Evolutionary conservation across 1,139 yeast genomes (phyloP), one percentile per base, ranked within the genome.

Genomic region (Candida sanyaensis): DNA sequence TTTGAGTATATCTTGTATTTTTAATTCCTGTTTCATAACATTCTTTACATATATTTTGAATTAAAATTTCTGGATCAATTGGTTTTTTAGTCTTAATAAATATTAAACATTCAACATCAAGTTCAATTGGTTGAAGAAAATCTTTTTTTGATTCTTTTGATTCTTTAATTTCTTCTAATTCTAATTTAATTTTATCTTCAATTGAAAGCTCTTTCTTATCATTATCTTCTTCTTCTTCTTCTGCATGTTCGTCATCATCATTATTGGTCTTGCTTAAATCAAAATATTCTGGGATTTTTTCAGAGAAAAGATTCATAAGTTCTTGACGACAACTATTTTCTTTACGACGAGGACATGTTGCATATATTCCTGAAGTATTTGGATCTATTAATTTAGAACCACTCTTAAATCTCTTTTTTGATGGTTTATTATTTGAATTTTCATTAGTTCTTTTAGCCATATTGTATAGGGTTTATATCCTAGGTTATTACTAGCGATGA

Each of bases 81-180:
- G 97, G 96, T 54, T 72, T 78, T 56, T 87, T 80, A 1, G 92
- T 81, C 58, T 95, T 87, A 57, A 91, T 81, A 63, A 93, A 93
- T 2, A 91, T 78, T 41, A 86, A 76, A 67, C 99, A 93, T 63
- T 90, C 97, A 61, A 95, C 86, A 26, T 84, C 88, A 42, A 91
- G 65, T 12, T 85, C 88, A 34, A 90, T 76, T 24, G 88, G 85
- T 39, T 77, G 73, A 41, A 91, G 70, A 11, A 83, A 65, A 29
- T 77, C 79, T 47, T 75, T 74, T 56, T 75, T 72, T 27, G 73
- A 66, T 45, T 64, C 62, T 49, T 68, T 68, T 32, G 60, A 50
- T 24, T 66, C 64, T 65, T 83, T 80, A 58, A 89, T 57, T 17
- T 77, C 86, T 27, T 73, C 79, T 12, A 92, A 66, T 59, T 91